A percentile compares a stretch with the other conserved stretches of the same genome.
These are phyloP conservation scores for Entophlyctis helioformis DNA, from an alignment of 192 early-diverging fungal genomes.

Conservation along the genomic window DNA sequence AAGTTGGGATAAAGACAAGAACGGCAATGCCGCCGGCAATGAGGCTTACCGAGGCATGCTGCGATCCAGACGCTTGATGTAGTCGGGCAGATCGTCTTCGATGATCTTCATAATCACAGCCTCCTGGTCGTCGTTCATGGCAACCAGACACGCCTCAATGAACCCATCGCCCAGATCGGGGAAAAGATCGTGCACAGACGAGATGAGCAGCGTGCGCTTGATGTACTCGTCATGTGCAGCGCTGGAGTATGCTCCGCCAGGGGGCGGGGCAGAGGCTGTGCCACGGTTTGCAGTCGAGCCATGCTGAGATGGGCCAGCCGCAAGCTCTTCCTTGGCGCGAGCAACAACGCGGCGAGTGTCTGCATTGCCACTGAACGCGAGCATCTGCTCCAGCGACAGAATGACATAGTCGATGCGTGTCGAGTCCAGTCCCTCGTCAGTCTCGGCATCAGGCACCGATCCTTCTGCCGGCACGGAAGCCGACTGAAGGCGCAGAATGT, in stretches of 20 bases:
- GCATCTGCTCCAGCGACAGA: constrained; percentile 58
- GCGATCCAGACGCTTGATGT: constrained; percentile 56
- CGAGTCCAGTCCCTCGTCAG: constrained; percentile 45
- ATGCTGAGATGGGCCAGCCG: not conserved
- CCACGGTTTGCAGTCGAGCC: constrained; percentile 5
- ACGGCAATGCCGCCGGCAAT: no score
- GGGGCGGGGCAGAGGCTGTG: no score
- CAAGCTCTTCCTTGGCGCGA: not conserved
- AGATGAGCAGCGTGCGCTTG: constrained; percentile 48
- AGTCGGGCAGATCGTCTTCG: constrained; percentile 59
- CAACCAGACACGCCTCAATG: constrained; percentile 71
- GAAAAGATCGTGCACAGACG: constrained; percentile 77
- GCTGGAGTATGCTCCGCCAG: no score
- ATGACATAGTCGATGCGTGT: constrained; percentile 54
- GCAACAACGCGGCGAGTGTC: not conserved
- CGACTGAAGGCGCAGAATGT: no score
- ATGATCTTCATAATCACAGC: constrained; percentile 66
- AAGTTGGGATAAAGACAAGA: no score
- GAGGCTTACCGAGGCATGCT: constrained; percentile 33
- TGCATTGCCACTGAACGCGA: constrained; percentile 34
- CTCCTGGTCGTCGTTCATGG: constrained; percentile 56
- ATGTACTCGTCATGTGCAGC: constrained; percentile 30
- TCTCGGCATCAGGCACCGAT: constrained; percentile 15
- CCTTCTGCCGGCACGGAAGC: no score
- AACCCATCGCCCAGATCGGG: constrained; percentile 84